A percentile compares a stretch with the other conserved stretches of the same genome.
phyloP scores from a whole-genome alignment of 441 rosid genomes.

The Jatropha multifida region DNA sequence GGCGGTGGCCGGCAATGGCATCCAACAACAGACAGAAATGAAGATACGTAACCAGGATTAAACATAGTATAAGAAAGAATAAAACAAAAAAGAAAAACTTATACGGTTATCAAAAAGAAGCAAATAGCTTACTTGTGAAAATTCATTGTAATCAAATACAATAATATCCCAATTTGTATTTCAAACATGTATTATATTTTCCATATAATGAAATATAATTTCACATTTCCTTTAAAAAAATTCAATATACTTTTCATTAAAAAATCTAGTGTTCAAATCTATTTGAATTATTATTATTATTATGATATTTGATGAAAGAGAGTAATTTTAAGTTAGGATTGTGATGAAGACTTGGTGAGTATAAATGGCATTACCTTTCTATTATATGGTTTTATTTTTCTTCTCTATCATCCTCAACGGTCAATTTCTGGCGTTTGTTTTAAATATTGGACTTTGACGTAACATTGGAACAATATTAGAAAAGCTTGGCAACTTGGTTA shows the following conservation, averaged over 20 bases:
- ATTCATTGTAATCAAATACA: too few species aligned
- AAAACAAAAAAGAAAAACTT: too few species aligned
- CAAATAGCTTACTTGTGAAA: too few species aligned
- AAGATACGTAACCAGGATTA: not conserved
- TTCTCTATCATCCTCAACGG: not conserved
- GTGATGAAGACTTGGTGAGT: not conserved
- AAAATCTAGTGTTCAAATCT: too few species aligned
- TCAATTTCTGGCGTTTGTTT: not conserved
- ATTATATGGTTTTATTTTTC: not conserved
- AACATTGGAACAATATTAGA: not conserved
- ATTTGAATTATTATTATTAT: too few species aligned
- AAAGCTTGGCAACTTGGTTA: not conserved
- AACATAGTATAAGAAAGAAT: too few species aligned
- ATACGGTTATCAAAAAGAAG: too few species aligned
- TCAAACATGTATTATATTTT: too few species aligned
- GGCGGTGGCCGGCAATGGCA: constrained; percentile 15
- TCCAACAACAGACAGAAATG: not conserved
- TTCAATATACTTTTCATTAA: too few species aligned
- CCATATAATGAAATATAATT: too few species aligned
- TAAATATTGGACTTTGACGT: not conserved
- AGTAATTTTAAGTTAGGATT: not conserved
- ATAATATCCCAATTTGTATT: too few species aligned
- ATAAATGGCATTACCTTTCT: not conserved
- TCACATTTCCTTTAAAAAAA: too few species aligned
- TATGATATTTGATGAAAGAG: not conserved